Evolutionary conservation across 306 rosid genomes (phyloP), one percentile per base, ranked within the genome.

Genomic region (Prunus mira): DNA sequence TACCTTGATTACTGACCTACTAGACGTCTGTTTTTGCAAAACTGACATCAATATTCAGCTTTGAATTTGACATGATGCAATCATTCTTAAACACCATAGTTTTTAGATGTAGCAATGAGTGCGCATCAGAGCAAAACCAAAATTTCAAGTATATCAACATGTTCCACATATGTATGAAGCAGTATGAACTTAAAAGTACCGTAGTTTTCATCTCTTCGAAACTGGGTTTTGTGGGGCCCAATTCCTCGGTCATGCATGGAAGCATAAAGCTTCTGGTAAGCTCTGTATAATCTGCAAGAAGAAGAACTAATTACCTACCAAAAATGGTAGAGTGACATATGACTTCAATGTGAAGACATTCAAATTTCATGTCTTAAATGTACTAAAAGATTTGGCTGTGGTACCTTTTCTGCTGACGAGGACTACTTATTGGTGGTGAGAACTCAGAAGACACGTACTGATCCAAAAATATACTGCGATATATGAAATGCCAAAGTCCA

Each of bases 401-500:
- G 49, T 12, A 90, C 98, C 98, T 91, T 83, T 93, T 93, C 86
- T 91, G 96, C 83, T 90, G 94, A 81, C 22, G 86, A 69, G 78
- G 84, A 82, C 91, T 85, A 85, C 73, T 84, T 79, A 93, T 81
- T 19, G 97, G 91, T 22, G 93, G 77, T 63, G 97, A 87, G 87
- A 91, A 93, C 88, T 91, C 98, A 20, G 97, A 91, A 74, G 93
- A 88, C 18, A 93, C 97, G 65, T 93, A 93, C 63, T 93, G 98
- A 78, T 93, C 98, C 73, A 93, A 83, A 88, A 83, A 93, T 86
- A 86, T 85, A 86, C 98, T 93, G 57, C 96, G 96, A 67, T 93
- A 93, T 46, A 93, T 86, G 84, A 93, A 93, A 93, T 93, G 97
- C 97, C 98, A 93, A 60, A 93, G 87, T 68, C 98, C 97, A 82